A percentile compares a stretch with the other conserved stretches of the same genome.
Conservation (phyloP, 2,329 filamentous ascomycete genomes). For the Lachnellula willkommii region DNA sequence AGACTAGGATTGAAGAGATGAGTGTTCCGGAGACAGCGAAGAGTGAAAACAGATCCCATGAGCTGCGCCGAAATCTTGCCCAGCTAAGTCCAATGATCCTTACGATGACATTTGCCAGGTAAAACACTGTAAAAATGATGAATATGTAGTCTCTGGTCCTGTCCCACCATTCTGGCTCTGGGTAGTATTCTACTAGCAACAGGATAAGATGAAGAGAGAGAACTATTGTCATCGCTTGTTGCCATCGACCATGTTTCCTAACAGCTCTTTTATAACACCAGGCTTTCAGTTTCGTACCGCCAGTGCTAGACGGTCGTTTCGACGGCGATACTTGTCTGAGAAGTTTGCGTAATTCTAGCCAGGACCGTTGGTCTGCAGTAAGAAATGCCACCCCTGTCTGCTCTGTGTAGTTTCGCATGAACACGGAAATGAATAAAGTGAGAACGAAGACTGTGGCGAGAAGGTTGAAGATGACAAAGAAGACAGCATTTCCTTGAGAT, state of each 20-base stretch:
- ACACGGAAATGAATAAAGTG: conserved; percentile 96
- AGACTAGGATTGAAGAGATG: conserved; percentile 70
- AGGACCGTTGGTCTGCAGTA: conserved; percentile 92
- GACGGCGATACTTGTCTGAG: conserved; percentile 90
- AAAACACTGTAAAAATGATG: conserved; percentile 73
- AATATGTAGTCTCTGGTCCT: conserved; percentile 69
- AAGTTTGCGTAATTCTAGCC: conserved; percentile 90
- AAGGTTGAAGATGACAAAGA: conserved; percentile 95
- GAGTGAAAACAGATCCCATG: conserved; percentile 91
- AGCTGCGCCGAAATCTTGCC: conserved; percentile 84
- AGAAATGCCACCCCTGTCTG: conserved; percentile 95
- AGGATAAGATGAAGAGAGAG: conserved; percentile 79
- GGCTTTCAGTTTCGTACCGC: conserved; percentile 72
- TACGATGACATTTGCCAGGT: conserved; percentile 75
- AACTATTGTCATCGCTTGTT: conserved; percentile 70
- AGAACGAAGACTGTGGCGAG: conserved; percentile 93
- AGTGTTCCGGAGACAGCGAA: conserved; percentile 75
- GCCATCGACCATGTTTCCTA: conserved; percentile 91
- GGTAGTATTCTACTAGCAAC: conserved; percentile 79
- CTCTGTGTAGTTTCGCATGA: conserved; percentile 99
- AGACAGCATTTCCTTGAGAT: conserved; percentile 80
- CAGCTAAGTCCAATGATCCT: conserved; percentile 86
- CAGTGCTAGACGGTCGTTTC: conserved; percentile 78
- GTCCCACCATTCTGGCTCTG: conserved; percentile 68
- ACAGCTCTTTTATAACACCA: conserved; percentile 95